Base-by-base conservation (phyloP, 495 filamentous ascomycete species). In the Lophiotrema nucula region DNA sequence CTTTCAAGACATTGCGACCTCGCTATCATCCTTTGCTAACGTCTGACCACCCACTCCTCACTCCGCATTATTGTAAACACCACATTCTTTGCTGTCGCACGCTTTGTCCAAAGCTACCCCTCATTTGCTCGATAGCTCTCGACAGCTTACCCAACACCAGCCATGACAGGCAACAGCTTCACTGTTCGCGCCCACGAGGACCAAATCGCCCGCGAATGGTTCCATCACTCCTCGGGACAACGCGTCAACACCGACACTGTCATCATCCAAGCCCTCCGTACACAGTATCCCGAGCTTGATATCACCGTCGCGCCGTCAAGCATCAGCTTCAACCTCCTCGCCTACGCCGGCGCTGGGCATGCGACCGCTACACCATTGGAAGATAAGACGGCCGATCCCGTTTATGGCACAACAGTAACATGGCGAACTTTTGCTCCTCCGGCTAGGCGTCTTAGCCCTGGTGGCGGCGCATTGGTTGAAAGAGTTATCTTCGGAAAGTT, bases 221-320 rank as follows among this genome's bases (percentile, higher is more conserved):
- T 79, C 62, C 44, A 72, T 13, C 79, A 83, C 65, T 70, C 74
- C 26, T 65, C 73, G 10, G 82, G 62, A 43, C 64, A 70, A 47
- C 72, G 81, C 13, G 47, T 75, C 67, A 76, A 73, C 60, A 83
- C 81, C 12, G 80, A 85, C 70, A 62, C 70, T 4, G 66, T 81
- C 27, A 74, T 86, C 45, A 73, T 74, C 27, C 58, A 71, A 28
- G 65, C 79, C 0, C 70, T 85, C 21, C 74, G 75, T 11, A 58
- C 61, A 2, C 74, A 80, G 19, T 79, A 84, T 50, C 81, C 81
- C 0, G 59, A 75, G 4, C 74, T 79, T 46, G 66, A 79, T 16
- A 69, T 84, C 33, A 74, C 74, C 21, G 72, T 79, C 35, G 68
- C 68, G 4, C 72, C 72, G 4, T 53, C 51, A 19, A 41, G 28